Conservation (phyloP, 768 basidiomycete genomes). For the Hericium erinaceus region DNA sequence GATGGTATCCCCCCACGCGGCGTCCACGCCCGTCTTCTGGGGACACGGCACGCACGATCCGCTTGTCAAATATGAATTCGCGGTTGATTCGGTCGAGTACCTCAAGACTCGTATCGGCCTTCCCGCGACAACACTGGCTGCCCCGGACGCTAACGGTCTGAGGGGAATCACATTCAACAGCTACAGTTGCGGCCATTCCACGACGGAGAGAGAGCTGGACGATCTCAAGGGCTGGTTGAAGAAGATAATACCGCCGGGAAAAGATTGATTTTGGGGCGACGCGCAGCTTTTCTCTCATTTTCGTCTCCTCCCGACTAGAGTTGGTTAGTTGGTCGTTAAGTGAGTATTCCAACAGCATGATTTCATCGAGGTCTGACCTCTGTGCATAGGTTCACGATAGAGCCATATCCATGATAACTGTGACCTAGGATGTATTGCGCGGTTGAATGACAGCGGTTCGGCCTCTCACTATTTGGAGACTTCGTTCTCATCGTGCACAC, state of each 20-base stretch:
- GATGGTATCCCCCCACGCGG: slow-evolving; percentile 54
- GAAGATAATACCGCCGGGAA: slow-evolving; percentile 35
- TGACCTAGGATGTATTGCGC: no score
- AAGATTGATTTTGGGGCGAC: not conserved
- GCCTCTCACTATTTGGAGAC: no score
- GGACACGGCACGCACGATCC: slow-evolving; percentile 76
- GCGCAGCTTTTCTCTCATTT: no score
- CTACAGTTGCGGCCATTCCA: slow-evolving; percentile 63
- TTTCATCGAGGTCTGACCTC: no score
- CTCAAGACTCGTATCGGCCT: slow-evolving; percentile 48
- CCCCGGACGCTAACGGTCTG: slow-evolving; percentile 26
- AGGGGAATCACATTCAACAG: slow-evolving; percentile 58
- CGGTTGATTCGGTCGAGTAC: slow-evolving; percentile 44
- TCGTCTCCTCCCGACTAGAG: not conserved
- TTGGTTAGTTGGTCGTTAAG: no score
- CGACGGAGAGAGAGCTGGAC: slow-evolving; percentile 52
- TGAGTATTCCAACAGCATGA: no score
- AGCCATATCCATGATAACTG: no score
- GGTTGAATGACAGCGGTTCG: no score
- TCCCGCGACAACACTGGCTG: slow-evolving; percentile 20
- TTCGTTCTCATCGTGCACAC: no score
- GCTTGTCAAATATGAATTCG: slow-evolving; percentile 52
- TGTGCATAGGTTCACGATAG: no score
- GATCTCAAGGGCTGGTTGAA: slow-evolving; percentile 68
- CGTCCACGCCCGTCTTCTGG: slow-evolving; percentile 72